phyloP scores from a whole-genome alignment of 2,329 filamentous ascomycete genomes.

The Zymoseptoria pseudotritici region DNA sequence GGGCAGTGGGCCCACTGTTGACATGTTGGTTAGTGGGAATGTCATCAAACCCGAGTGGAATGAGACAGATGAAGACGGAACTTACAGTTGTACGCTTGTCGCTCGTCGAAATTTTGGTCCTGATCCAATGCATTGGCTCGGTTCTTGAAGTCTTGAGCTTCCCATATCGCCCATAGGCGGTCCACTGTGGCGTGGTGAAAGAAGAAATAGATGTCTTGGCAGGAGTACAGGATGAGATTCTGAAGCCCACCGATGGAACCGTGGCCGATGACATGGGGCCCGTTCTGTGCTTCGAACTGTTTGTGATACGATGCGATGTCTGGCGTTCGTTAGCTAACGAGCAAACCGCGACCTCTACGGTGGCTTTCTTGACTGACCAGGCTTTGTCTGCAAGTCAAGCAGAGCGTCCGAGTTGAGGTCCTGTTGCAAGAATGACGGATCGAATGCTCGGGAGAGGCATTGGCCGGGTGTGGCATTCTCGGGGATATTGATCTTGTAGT shows the following conservation, averaged over 20 bases:
- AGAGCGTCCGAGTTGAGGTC: neutral
- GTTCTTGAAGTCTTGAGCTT: neutral
- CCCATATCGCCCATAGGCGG: neutral
- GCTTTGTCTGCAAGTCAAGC: neutral
- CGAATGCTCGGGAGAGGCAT: neutral
- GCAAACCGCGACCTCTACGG: neutral
- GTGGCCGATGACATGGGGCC: neutral
- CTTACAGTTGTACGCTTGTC: slow-evolving; percentile 39
- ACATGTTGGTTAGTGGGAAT: neutral
- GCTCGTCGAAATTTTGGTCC: slow-evolving; percentile 14
- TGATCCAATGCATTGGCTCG: neutral
- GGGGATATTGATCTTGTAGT: slow-evolving; percentile 41
- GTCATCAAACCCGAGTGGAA: neutral
- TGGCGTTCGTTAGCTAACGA: neutral
- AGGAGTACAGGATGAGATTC: neutral
- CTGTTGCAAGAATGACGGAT: neutral
- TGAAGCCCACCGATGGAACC: neutral
- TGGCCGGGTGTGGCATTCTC: neutral
- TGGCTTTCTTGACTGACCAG: neutral
- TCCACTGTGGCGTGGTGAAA: neutral
- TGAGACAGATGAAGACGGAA: too few species aligned
- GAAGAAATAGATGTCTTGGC: neutral
- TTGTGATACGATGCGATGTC: neutral
- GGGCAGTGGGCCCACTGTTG: neutral
- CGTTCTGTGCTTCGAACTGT: neutral